Base-by-base conservation (phyloP, 441 rosid species). In the Gossypium gossypioides region DNA sequence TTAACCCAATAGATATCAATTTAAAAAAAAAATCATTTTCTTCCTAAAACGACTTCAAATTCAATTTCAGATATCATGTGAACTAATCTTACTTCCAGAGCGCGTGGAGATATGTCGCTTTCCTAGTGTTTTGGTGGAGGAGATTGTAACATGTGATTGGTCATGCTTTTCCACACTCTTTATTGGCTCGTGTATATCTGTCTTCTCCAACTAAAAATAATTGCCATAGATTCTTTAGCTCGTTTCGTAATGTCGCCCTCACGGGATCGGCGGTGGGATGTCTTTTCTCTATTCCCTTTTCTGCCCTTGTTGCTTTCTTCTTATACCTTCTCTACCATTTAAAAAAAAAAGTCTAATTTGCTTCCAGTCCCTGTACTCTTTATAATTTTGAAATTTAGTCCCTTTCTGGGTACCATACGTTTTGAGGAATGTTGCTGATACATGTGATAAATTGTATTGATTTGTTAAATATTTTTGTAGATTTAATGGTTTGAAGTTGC, bases 401-500 rank as follows among this genome's bases (percentile, higher is more conserved):
- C 19, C 32, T 4, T 27, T 27, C 32, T 27, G 32, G 29, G 4
- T 25, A 25, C 29, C 29, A 25, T 25, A 3, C 4, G 29, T 0
- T 27, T 3, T 27, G 32, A 27, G 18, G 8, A 4, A 13, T 3
- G 3, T 16, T 52, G n/a, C 16, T 1, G 25, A 4, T 15, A 10
- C n/a, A 27, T 57, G 62, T 21, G n/a, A 56, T 8, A 0, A 54
- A 0, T 9, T 6, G 32, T 42, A 42, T 10, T 2, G n/a, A 42
- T 42, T 3, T 13, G 7, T 27, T 4, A 3, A 4, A 2, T 3
- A 0, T 64, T 0, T 1, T 52, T 63, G 72, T 69, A 93, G 98
- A 74, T 93, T 90, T 54, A 68, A 90, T 69, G 96, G 90, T 1
- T 18, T 7, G 32, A 77, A 74, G 22, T 89, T 93, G 52, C 64